These are phyloP conservation scores for Rhinocladiella mackenziei DNA, from an alignment of 2,329 filamentous ascomycete species.

Conservation along the genomic window DNA sequence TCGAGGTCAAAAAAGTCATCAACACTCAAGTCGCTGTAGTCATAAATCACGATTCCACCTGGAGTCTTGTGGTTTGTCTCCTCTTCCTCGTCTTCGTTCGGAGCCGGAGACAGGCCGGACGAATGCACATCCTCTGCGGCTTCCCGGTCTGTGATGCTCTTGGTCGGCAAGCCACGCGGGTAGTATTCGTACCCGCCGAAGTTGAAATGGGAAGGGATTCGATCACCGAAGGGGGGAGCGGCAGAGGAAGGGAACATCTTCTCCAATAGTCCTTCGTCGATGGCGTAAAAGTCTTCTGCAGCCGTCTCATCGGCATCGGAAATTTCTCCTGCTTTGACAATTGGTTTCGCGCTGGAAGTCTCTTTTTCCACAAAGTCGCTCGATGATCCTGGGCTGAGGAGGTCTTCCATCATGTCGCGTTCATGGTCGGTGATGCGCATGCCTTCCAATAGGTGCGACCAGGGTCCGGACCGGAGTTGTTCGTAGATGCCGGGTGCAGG, in stretches of 20 bases:
- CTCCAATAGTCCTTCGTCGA: constrained; percentile 3
- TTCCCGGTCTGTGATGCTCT: neutral
- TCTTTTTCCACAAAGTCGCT: neutral
- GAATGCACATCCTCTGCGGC: constrained; percentile 19
- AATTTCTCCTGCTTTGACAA: no score
- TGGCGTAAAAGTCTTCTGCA: constrained; percentile 4
- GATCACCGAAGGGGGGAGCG: neutral
- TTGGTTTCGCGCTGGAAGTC: neutral
- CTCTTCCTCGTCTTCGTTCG: constrained; percentile 6
- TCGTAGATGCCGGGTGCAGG: constrained; percentile 14
- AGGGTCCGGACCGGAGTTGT: constrained; percentile 15
- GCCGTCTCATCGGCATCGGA: neutral
- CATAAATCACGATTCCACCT: constrained; percentile 15
- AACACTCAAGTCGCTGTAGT: constrained; percentile 15
- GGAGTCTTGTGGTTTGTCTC: constrained; percentile 2
- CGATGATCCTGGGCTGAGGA: constrained; percentile 6
- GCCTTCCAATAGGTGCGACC: constrained; percentile 17
- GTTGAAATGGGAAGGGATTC: neutral
- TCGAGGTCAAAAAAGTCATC: constrained; percentile 25
- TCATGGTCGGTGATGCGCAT: constrained; percentile 24
- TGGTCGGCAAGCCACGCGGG: neutral
- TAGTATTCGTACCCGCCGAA: neutral
- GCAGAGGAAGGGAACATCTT: constrained; percentile 6
- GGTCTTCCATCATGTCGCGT: constrained; percentile 21
- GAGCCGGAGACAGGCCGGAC: constrained; percentile 17